Evolutionary conservation across 208 protist genomes (phyloP).

Genomic region (Leishmania turanica): DNA sequence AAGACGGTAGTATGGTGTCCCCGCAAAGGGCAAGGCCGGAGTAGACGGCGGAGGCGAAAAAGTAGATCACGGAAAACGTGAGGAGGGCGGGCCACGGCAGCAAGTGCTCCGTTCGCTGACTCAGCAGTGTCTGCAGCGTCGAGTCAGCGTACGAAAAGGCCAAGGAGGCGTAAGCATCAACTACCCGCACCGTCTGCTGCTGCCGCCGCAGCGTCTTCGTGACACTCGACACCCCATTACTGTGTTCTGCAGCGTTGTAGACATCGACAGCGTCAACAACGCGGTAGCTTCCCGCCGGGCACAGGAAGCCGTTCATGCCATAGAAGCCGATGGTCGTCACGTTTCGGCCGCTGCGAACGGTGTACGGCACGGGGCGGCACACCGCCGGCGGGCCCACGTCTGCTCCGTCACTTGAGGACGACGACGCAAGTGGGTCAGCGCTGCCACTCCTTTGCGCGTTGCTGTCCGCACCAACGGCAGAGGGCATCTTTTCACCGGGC

Average conservation of each 20-base stretch:
- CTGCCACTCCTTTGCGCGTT: neutral
- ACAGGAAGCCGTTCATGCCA: constrained; percentile 59
- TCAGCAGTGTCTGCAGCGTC: constrained; percentile 48
- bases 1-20: constrained; percentile 34
- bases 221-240: neutral
- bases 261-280: neutral
- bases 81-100: constrained; percentile 32
- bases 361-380: constrained; percentile 38
- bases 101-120: constrained; percentile 42
- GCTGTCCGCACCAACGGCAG: neutral
- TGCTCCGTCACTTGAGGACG: neutral
- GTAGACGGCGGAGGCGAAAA: constrained; percentile 47
- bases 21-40: constrained; percentile 40
- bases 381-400: constrained; percentile 8
- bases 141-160: constrained; percentile 58
- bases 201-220: constrained; percentile 7
- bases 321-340: constrained; percentile 55
- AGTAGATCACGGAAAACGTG: constrained; percentile 48
- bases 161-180: constrained; percentile 58
- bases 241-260: neutral
- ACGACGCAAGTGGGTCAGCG: neutral
- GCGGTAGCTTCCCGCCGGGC: constrained; percentile 19
- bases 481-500: neutral
- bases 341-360: constrained; percentile 38
- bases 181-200: constrained; percentile 35